These are phyloP conservation scores for Colletotrichum sublineola DNA, from an alignment of 2,329 filamentous ascomycete genomes.

Conservation along the genomic window DNA sequence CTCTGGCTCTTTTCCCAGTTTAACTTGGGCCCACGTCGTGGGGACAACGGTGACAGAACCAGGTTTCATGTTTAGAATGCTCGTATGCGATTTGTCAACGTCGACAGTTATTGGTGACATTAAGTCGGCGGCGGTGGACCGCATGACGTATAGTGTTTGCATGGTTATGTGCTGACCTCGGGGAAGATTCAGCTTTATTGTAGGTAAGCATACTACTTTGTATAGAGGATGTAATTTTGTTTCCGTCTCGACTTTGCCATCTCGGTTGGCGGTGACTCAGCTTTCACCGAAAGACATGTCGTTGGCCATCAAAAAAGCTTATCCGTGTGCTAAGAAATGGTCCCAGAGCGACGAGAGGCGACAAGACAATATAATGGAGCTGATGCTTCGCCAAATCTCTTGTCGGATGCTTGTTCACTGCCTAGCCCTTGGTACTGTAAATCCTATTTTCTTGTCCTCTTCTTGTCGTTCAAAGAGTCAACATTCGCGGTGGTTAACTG, in stretches of 20 bases:
- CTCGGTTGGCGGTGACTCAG: neutral
- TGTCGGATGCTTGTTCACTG: constrained; percentile 33
- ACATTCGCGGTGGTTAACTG: constrained; percentile 17
- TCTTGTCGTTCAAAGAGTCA: neutral
- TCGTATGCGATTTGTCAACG: constrained; percentile 40
- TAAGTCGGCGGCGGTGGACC: constrained; percentile 24
- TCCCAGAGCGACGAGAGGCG: constrained; percentile 23
- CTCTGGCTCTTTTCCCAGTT: constrained; percentile 20
- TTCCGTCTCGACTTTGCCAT: neutral
- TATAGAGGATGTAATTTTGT: neutral
- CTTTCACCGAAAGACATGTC: constrained; percentile 6
- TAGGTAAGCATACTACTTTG: neutral
- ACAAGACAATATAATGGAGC: constrained; percentile 16
- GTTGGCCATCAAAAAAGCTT: constrained; percentile 27
- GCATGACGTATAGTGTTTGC: constrained; percentile 34
- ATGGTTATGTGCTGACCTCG: neutral
- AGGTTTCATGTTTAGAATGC: constrained; percentile 40
- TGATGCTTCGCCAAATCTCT: constrained; percentile 30
- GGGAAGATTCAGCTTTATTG: neutral
- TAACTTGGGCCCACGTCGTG: constrained; percentile 33
- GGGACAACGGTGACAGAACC: constrained; percentile 35
- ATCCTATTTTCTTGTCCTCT: neutral
- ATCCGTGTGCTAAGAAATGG: constrained; percentile 15
- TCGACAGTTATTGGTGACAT: constrained; percentile 38
- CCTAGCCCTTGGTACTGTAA: constrained; percentile 1